These are phyloP conservation scores for Agaricus subrufescens DNA, from an alignment of 768 basidiomycete genomes.

Conservation along the genomic window DNA sequence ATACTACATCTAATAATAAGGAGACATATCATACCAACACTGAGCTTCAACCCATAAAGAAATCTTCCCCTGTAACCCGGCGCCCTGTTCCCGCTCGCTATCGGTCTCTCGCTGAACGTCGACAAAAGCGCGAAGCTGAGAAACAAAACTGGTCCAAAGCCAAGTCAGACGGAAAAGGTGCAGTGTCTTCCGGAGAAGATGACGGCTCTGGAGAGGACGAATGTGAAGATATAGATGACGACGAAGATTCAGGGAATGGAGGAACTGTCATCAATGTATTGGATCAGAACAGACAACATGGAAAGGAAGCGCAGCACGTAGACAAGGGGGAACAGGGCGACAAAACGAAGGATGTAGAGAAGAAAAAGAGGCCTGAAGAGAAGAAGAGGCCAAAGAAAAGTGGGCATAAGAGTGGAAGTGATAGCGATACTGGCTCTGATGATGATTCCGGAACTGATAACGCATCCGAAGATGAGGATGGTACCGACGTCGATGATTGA, in stretches of 20 bases:
- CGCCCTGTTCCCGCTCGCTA: neutral
- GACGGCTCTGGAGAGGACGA: neutral
- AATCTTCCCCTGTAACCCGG: neutral
- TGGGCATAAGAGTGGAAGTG: neutral
- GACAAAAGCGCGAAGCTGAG: neutral
- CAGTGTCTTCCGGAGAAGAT: too few relatives aligned
- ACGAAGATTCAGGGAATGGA: constrained; percentile 1
- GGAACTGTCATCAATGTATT: neutral
- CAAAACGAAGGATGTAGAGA: neutral
- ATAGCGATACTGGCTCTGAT: neutral
- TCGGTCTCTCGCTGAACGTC: neutral
- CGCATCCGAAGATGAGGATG: neutral
- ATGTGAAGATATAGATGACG: constrained; percentile 2
- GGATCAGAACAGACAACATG: too few relatives aligned
- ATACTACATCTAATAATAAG: neutral
- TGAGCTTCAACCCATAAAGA: neutral
- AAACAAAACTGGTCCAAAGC: neutral
- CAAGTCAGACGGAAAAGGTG: neutral
- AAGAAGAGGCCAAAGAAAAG: neutral
- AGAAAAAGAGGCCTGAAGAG: neutral
- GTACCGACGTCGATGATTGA: neutral
- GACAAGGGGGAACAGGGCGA: too few relatives aligned
- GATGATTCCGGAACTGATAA: constrained; percentile 1
- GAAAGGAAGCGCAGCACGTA: too few relatives aligned
- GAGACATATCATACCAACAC: neutral